Percentiles rank a stretch among this genome's conserved stretches.
phyloP scores from a whole-genome alignment of 2,329 filamentous ascomycete genomes.

The Alternaria hordeiaustralica region DNA sequence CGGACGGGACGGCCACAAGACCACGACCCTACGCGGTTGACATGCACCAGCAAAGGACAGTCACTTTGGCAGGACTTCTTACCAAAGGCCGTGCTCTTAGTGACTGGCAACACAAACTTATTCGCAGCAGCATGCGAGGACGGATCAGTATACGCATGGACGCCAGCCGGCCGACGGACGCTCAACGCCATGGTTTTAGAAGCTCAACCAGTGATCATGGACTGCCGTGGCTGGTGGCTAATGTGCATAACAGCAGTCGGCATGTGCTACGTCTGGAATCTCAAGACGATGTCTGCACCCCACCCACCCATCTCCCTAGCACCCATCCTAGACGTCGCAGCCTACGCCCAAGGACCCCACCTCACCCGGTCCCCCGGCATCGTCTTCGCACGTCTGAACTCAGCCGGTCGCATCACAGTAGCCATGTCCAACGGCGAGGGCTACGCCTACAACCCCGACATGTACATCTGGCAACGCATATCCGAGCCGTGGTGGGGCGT shows the following conservation, averaged over 20 bases:
- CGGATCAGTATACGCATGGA: constrained; percentile 88
- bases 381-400: constrained; percentile 90
- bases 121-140: constrained; percentile 96
- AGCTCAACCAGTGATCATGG: constrained; percentile 90
- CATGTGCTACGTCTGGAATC: constrained; percentile 91
- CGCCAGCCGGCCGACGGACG: constrained; percentile 84
- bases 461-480: constrained; percentile 94
- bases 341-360: constrained; percentile 78
- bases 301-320: constrained; percentile 90
- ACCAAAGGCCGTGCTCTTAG: constrained; percentile 82
- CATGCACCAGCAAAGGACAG: constrained; percentile 78
- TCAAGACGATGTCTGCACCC: constrained; percentile 80
- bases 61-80: constrained; percentile 94
- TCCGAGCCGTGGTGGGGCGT: constrained; percentile 99
- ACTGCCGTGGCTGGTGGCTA: constrained; percentile 87
- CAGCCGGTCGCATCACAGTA: constrained; percentile 83
- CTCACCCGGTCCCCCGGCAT: constrained; percentile 81
- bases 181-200: constrained; percentile 87
- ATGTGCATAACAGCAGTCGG: constrained; percentile 88
- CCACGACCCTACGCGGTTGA: constrained; percentile 83
- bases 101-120: constrained; percentile 87
- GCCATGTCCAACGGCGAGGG: constrained; percentile 94
- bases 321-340: constrained; percentile 86
- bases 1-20: constrained; percentile 66
- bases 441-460: constrained; percentile 82